Conservation (phyloP, 1,284 basidiomycete genomes). For the Ustilago vetiveriae region DNA sequence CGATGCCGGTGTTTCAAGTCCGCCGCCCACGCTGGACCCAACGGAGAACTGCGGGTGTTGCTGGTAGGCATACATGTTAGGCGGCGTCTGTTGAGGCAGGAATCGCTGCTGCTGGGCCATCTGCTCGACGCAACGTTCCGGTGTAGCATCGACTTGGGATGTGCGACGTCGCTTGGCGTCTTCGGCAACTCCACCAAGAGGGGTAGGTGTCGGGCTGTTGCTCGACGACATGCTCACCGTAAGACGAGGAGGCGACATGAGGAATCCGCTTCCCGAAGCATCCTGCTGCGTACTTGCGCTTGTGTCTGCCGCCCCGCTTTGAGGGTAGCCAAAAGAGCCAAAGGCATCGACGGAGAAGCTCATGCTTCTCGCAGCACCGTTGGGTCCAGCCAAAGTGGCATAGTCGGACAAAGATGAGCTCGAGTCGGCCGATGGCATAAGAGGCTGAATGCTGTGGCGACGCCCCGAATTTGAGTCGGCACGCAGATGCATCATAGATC, state of each 20-base stretch:
- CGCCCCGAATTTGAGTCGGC: conserved; percentile 40
- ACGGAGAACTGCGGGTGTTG: conserved; percentile 45
- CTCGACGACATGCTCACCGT: conserved; percentile 54
- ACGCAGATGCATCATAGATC: conserved; percentile 30
- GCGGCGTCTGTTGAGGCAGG: conserved; percentile 51
- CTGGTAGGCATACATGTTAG: conserved; percentile 47
- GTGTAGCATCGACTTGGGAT: conserved; percentile 33
- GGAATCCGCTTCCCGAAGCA: conserved; percentile 45
- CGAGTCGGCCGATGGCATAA: conserved; percentile 43
- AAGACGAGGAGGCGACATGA: conserved; percentile 60
- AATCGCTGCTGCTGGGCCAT: conserved; percentile 29
- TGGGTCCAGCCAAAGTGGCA: conserved; percentile 12
- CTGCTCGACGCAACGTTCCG: conserved; percentile 29
- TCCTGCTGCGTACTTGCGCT: conserved; percentile 10
- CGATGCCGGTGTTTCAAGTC: conserved; percentile 44
- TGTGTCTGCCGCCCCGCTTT: conserved; percentile 12
- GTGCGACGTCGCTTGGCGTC: conserved; percentile 56
- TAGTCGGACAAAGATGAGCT: conserved; percentile 31
- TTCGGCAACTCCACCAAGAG: conserved; percentile 21
- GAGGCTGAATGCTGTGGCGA: conserved; percentile 57
- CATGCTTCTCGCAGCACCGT: conserved; percentile 29
- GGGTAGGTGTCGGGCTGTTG: conserved; percentile 19
- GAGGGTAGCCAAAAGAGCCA: conserved; percentile 20
- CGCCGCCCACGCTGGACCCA: conserved; percentile 37
- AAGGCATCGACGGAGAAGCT: conserved; percentile 37